These are phyloP conservation scores for Coelastrella sp. DNA, from an alignment of 139 green algal genomes.

Conservation along the genomic window DNA sequence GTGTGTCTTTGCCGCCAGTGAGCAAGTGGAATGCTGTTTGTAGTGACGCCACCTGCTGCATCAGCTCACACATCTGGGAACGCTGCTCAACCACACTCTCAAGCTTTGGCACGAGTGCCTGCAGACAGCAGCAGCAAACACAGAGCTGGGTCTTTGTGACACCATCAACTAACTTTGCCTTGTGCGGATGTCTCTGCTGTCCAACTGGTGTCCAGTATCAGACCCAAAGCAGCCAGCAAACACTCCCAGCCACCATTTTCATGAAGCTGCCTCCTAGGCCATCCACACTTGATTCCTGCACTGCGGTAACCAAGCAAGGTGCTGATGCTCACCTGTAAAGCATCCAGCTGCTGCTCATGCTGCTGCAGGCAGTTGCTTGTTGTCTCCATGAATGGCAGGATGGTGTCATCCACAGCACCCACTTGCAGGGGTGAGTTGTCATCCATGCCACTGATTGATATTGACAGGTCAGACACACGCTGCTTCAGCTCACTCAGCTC, in stretches of 20 bases:
- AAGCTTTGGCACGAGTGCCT: constrained; percentile 19
- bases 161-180: no score
- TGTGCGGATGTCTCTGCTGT: not conserved
- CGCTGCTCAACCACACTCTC: constrained; percentile 9
- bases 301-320: not conserved
- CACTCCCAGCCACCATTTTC: no score
- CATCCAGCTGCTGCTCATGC: constrained; percentile 41
- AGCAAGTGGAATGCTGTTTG: constrained; percentile 31
- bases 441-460: not conserved
- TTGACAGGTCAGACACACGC: constrained; percentile 7
- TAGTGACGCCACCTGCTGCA: constrained; percentile 29
- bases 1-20: no score
- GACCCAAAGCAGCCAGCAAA: not conserved
- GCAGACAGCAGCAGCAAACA: no score
- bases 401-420: constrained; percentile 9
- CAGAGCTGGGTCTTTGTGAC: no score
- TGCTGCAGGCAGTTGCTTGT: constrained; percentile 44
- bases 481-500: constrained; percentile 6
- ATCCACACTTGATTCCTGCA: no score
- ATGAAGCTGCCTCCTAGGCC: no score
- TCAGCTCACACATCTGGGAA: constrained; percentile 23
- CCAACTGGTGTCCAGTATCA: no score
- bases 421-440: not conserved
- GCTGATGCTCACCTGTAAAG: not conserved
- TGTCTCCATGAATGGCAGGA: constrained; percentile 50